A percentile compares a stretch with the other conserved stretches of the same genome.
phyloP scores from a whole-genome alignment of 352 stramenopile genomes.

The Globisporangium paroecandrum region DNA sequence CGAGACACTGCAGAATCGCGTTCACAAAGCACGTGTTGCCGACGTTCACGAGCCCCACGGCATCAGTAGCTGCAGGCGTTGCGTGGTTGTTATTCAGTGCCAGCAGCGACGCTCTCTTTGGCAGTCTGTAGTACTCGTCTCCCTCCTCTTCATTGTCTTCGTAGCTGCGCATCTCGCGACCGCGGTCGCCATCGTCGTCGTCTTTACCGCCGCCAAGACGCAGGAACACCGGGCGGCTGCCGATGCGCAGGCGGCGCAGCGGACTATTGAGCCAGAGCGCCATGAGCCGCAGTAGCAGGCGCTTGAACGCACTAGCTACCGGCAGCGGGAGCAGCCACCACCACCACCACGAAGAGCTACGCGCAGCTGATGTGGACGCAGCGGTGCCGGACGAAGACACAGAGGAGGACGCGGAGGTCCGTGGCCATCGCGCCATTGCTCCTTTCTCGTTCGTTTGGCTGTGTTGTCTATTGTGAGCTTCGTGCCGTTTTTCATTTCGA shows the following conservation, averaged over 20 bases:
- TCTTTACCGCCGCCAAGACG: background rate
- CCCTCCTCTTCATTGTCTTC: constrained; percentile 4
- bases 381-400: background rate
- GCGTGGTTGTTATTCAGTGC: background rate
- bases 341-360: constrained; percentile 15
- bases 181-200: background rate
- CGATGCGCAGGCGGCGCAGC: constrained; percentile 14
- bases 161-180: background rate
- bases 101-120: background rate
- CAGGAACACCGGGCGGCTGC: background rate
- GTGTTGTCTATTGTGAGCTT: background rate
- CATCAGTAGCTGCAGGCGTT: background rate
- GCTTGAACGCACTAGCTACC: constrained; percentile 11
- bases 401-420: background rate
- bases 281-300: constrained; percentile 16
- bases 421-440: constrained; percentile 9
- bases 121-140: background rate
- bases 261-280: constrained; percentile 17
- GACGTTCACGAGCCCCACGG: constrained; percentile 51
- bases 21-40: constrained; percentile 80
- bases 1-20: constrained; percentile 67
- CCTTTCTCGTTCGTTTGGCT: too few species aligned
- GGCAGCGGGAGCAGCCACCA: constrained; percentile 11
- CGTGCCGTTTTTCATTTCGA: background rate
- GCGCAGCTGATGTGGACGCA: background rate